Conservation (phyloP, 345 rosid genomes). For the Corymbia maculata region DNA sequence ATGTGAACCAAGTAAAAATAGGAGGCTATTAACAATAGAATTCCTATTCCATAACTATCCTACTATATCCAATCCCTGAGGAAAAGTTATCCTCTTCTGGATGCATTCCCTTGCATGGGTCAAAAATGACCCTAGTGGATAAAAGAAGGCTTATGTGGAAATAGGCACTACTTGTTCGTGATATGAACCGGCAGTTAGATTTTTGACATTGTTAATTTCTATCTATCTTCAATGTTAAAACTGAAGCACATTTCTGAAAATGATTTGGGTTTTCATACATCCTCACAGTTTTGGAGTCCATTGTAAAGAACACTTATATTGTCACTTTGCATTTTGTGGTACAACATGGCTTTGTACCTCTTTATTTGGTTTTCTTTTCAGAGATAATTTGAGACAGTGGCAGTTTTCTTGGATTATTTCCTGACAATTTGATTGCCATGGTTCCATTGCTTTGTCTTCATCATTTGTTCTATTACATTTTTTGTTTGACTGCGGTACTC, state of each 20-base stretch:
- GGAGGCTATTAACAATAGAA: neutral
- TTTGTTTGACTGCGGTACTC: neutral
- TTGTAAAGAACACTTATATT: neutral
- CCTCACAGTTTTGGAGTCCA: neutral
- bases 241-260: neutral
- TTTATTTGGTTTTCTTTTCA: neutral
- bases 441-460: neutral
- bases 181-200: neutral
- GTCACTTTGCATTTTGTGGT: neutral
- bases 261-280: neutral
- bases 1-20: neutral
- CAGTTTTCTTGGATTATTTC: neutral
- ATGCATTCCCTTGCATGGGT: neutral
- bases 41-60: neutral
- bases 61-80: neutral
- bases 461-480: neutral
- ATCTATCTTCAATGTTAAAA: neutral
- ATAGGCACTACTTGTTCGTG: neutral
- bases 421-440: neutral
- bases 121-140: neutral
- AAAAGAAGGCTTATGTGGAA: neutral
- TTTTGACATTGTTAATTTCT: neutral
- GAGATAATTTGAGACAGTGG: neutral
- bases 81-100: neutral
- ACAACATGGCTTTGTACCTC: neutral